Evolutionary conservation across 306 rosid species (phyloP), one percentile per base, ranked within the genome.

Genomic region (Prunus fruticosa): DNA sequence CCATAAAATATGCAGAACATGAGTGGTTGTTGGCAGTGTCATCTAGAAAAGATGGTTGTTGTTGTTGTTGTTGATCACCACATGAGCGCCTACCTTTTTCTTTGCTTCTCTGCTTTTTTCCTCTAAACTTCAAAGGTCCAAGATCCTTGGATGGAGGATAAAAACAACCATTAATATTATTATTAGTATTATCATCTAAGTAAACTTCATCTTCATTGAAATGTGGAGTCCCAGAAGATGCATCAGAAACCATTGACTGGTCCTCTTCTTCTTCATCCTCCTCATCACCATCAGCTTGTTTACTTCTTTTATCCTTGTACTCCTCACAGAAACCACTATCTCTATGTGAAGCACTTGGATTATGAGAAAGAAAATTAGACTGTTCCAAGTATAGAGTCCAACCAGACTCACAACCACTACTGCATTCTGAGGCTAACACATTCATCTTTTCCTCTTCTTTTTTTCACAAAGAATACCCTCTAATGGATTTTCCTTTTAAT

Each of bases 171-270:
- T 62, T 27, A 27, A 12, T 28, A 30, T 28, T 27, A 79, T 68
- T 68, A 25, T 77, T 81, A 13, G 8, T 30, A 9, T 76, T 72
- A 46, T 81, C 79, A 71, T 89, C 86, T 69, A 77, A 79, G 83
- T 69, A 80, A 77, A 71, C 70, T 45, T 84, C 84, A 11, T 93
- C 76, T 16, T 88, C 82, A 23, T 83, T 77, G 76, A 87, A 79
- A 88, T 91, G 89, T n/a, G 99, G 98, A 89, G 99, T 98, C 63
- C 98, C 97, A 84, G 99, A 96, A 83, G 99, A 96, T 60, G 99
- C 99, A 88, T 96, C 99, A 81, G 99, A 96, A 72, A 96, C 85
- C 98, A 96, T 96, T 9, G 99, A 96, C 73, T 91, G 92, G 68
- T 92, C 97, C 82, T 91, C 97, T 43, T 82, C 98, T 20, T 38